A percentile compares a stretch with the other conserved stretches of the same genome.
phyloP scores from a whole-genome alignment of 1,284 basidiomycete genomes.

The Cryptococcus sp. region DNA sequence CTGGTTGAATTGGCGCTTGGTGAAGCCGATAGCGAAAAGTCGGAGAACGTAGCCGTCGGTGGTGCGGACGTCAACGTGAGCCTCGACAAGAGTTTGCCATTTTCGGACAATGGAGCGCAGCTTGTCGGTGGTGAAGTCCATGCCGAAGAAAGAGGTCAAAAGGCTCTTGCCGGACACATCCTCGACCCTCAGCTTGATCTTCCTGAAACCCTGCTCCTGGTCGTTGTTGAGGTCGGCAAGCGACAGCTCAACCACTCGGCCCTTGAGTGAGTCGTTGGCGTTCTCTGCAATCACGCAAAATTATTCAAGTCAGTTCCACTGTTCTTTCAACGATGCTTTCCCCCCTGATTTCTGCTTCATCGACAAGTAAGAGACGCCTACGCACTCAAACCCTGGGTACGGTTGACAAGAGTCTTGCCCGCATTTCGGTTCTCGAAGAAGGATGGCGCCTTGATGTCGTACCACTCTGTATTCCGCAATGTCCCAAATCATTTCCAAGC shows the following conservation, averaged over 20 bases:
- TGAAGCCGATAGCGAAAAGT: conserved; percentile 99
- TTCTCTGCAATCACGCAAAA: conserved; percentile 66
- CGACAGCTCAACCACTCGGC: conserved; percentile 94
- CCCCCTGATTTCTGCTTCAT: neutral
- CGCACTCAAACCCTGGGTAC: conserved; percentile 96
- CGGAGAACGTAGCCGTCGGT: conserved; percentile 99
- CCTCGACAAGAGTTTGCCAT: conserved; percentile 99
- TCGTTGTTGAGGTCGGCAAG: conserved; percentile 99
- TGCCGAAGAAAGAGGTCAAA: conserved; percentile 99
- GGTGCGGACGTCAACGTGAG: conserved; percentile 97
- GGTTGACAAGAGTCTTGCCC: conserved; percentile 98
- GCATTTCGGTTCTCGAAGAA: conserved; percentile 97
- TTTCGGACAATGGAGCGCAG: conserved; percentile 99
- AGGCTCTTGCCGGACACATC: conserved; percentile 96
- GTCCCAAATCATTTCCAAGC: no score
- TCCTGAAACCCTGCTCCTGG: conserved; percentile 99
- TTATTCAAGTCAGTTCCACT: conserved; percentile 2
- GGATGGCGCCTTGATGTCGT: conserved; percentile 98
- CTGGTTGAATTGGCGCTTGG: conserved; percentile 93
- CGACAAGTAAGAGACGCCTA: conserved; percentile 29
- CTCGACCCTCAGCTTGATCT: conserved; percentile 97
- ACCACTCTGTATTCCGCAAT: conserved; percentile 73
- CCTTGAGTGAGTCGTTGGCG: conserved; percentile 97
- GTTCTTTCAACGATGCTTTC: neutral
- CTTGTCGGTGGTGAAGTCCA: conserved; percentile 99